Conservation (phyloP, 371 early-diverging fungal genomes). For the Polyrhizophydium stewartii region DNA sequence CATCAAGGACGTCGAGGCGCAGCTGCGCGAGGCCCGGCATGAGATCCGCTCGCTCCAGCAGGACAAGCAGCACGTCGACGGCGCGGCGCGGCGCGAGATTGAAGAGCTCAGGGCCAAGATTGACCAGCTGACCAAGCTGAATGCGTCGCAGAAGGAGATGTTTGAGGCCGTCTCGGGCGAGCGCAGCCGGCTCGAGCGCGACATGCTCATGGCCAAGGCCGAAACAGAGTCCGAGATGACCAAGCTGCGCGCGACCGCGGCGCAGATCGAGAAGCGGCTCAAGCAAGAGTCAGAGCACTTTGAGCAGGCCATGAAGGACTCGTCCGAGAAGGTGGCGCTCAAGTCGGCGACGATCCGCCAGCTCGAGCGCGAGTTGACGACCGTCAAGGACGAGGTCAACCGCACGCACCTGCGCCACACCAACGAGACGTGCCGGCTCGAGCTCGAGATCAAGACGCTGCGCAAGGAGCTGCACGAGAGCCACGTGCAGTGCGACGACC, state of each 20-base stretch:
- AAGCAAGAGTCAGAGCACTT: not conserved
- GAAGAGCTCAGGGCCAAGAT: not conserved
- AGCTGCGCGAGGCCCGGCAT: not conserved
- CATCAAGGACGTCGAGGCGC: slow-evolving; percentile 3
- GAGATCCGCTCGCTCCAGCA: not conserved
- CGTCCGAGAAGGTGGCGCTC: too few relatives aligned
- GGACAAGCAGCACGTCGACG: not conserved
- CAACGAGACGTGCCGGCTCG: not conserved
- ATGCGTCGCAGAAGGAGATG: not conserved
- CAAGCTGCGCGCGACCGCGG: too few relatives aligned
- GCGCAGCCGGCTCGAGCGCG: too few relatives aligned
- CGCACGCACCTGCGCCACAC: not conserved
- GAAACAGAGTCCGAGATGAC: not conserved
- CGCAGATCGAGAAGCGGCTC: not conserved
- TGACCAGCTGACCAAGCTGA: not conserved
- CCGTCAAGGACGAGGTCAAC: not conserved
- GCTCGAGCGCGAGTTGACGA: too few relatives aligned
- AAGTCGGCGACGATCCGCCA: too few relatives aligned
- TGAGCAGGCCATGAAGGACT: not conserved
- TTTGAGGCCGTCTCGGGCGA: not conserved
- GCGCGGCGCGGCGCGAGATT: not conserved
- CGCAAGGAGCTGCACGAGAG: too few relatives aligned
- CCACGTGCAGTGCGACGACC: too few relatives aligned
- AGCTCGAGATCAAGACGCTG: not conserved
- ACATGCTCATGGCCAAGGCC: too few relatives aligned